Conservation (phyloP, 2,329 filamentous ascomycete species). For the Monosporascus sp. region DNA sequence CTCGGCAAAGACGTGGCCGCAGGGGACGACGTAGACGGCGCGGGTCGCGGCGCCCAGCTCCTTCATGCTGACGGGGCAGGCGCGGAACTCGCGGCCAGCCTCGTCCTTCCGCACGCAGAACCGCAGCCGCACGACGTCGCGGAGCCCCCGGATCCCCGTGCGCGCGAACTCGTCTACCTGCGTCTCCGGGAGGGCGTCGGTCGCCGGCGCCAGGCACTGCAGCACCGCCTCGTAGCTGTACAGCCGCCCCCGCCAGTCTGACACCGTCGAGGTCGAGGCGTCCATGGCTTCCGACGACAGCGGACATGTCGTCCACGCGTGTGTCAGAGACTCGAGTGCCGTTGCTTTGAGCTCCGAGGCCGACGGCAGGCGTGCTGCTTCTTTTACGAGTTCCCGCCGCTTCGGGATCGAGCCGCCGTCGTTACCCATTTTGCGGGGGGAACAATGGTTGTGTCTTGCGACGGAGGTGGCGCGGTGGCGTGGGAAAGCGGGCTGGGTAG, state of each 20-base stretch:
- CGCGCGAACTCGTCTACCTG: slow-evolving; percentile 35
- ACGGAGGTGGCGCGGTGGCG: too few species aligned
- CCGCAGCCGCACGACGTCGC: slow-evolving; percentile 82
- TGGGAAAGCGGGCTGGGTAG: too few species aligned
- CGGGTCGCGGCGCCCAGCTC: slow-evolving; percentile 73
- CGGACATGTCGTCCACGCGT: slow-evolving; percentile 83
- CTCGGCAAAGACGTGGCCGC: slow-evolving; percentile 90
- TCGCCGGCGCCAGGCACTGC: slow-evolving; percentile 48
- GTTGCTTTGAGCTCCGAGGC: slow-evolving; percentile 85
- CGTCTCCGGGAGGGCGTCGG: slow-evolving; percentile 41
- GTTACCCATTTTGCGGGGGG: slow-evolving; percentile 68
- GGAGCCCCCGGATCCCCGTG: slow-evolving; percentile 68
- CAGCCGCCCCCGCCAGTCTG: slow-evolving; percentile 74
- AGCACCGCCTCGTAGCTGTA: slow-evolving; percentile 95
- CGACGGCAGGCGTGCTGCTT: slow-evolving; percentile 77
- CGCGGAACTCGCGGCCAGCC: slow-evolving; percentile 50
- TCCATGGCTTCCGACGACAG: slow-evolving; percentile 74
- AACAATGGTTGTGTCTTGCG: too few species aligned
- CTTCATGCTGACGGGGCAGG: slow-evolving; percentile 85
- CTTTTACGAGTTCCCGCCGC: slow-evolving; percentile 91
- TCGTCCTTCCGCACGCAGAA: slow-evolving; percentile 50
- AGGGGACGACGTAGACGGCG: slow-evolving; percentile 86
- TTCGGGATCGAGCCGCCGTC: slow-evolving; percentile 96
- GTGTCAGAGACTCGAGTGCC: slow-evolving; percentile 75
- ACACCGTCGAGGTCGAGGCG: slow-evolving; percentile 62